Evolutionary conservation across 768 basidiomycete species (phyloP).

Genomic region (Mycena pura): DNA sequence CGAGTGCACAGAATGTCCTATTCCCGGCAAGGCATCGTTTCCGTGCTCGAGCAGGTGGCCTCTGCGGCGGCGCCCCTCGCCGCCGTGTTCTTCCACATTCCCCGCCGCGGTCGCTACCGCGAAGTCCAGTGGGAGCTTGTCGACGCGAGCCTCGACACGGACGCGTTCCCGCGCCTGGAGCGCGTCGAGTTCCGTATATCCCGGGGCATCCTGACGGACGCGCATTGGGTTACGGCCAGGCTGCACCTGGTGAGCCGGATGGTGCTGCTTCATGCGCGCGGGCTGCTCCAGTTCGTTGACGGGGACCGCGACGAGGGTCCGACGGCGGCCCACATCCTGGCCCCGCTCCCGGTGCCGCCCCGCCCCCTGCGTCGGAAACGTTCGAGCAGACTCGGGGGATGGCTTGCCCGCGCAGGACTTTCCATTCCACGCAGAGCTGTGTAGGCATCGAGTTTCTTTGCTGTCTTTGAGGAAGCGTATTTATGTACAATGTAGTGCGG

Average conservation of each 20-base stretch:
- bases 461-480: too few species aligned
- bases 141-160: neutral
- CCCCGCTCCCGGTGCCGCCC: too few species aligned
- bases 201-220: neutral
- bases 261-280: neutral
- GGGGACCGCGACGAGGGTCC: neutral
- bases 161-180: neutral
- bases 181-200: constrained; percentile 4
- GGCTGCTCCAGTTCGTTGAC: neutral
- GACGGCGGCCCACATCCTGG: too few species aligned
- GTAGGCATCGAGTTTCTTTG: too few species aligned
- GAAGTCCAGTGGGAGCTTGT: constrained; percentile 16
- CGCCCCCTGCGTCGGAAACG: neutral
- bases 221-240: neutral
- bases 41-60: constrained; percentile 1
- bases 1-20: constrained; percentile 10
- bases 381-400: neutral
- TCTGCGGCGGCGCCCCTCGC: neutral
- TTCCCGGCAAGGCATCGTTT: neutral
- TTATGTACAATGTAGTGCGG: too few species aligned
- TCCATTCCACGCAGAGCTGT: too few species aligned
- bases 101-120: neutral
- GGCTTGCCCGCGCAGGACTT: too few species aligned
- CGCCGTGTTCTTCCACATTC: constrained; percentile 9
- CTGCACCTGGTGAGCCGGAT: neutral